Base-by-base conservation (phyloP, 495 filamentous ascomycete species). In the Penicillium parvum region DNA sequence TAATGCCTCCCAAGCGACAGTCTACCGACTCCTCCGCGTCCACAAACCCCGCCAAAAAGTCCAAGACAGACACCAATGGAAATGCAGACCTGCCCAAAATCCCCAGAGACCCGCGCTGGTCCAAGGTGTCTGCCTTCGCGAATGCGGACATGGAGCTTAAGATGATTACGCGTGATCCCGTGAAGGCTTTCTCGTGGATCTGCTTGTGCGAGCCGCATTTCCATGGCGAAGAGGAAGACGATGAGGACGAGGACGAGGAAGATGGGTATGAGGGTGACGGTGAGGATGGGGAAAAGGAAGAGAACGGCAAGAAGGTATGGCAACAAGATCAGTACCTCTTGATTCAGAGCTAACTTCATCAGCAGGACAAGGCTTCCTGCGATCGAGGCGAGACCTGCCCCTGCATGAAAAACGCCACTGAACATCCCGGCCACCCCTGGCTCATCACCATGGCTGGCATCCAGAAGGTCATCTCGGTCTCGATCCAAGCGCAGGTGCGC, bases 101-200 rank as follows among this genome's bases (percentile, higher is more conserved):
- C 4, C 53, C 58, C 15, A 45, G 51, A 16, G 62, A 45, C 52
- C 49, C 54, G 32, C 66, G 68, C 14, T 73, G 70, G 70, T 47
- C 61, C 8, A 38, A 46, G 10, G 39, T 71, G 2, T 72, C 69
- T 1, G 59, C 23, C 27, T 74, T 71, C 3, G 68, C 55, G 18
- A 74, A 75, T 37, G 45, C 50, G 17, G 61, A 71, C 19, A 18
- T n/a, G 15, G 37, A 27, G 30, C 30, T 20, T 8, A 26, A 26
- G 7, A 27, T 30, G 10, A 27, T 28, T 5, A 10, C 17, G 16
- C 15, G n/a, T 26, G 30, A 30, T n/a, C 37, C 26, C 11, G 37
- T 4, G 1, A 12, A 26, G 16, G 26, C 26, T 12, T 40, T 18
- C 18, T 9, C 19, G 7, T 40, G 20, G 12, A 10, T 21, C 9